Evolutionary conservation across 2,329 filamentous ascomycete species (phyloP).

Genomic region (Phialophora verrucosa): DNA sequence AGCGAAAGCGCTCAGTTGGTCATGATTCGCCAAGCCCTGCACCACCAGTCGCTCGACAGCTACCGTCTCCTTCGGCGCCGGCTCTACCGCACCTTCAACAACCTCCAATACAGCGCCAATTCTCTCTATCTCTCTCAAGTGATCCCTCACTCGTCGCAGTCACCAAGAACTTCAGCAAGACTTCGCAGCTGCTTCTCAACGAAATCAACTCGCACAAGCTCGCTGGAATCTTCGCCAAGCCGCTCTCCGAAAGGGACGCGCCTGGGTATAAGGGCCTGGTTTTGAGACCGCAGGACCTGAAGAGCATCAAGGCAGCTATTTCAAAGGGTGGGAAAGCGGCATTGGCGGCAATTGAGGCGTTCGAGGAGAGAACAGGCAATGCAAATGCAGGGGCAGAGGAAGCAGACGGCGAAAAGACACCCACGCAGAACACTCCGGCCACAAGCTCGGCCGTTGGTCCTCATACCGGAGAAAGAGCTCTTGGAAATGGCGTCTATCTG

Average conservation of each 20-base stretch:
- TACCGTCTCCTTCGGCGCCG: conserved; percentile 22
- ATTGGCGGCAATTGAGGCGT: conserved; percentile 49
- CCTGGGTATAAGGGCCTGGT: conserved; percentile 77
- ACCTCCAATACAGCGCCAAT: conserved; percentile 39
- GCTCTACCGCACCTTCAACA: background rate
- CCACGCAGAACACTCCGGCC: conserved; percentile 19
- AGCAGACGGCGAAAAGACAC: conserved; percentile 50
- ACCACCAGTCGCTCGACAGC: conserved; percentile 18
- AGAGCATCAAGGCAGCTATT: conserved; percentile 76
- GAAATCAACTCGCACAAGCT: conserved; percentile 77
- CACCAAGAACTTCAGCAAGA: conserved; percentile 63
- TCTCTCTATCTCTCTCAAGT: conserved; percentile 43
- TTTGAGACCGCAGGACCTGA: conserved; percentile 76
- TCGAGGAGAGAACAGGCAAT: conserved; percentile 25
- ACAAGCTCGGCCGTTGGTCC: background rate
- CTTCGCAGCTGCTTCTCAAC: conserved; percentile 74
- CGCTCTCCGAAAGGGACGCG: conserved; percentile 74
- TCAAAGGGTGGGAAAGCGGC: conserved; percentile 54
- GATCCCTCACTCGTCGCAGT: conserved; percentile 47
- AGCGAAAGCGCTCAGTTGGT: conserved; percentile 52
- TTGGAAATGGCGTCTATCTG: conserved; percentile 51
- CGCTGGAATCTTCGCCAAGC: conserved; percentile 78
- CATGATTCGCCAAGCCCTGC: conserved; percentile 34
- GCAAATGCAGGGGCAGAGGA: conserved; percentile 43
- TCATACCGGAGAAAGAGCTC: conserved; percentile 34